These are phyloP conservation scores for Trypanosoma scelopori DNA, from an alignment of 208 protist species.

Conservation along the genomic window DNA sequence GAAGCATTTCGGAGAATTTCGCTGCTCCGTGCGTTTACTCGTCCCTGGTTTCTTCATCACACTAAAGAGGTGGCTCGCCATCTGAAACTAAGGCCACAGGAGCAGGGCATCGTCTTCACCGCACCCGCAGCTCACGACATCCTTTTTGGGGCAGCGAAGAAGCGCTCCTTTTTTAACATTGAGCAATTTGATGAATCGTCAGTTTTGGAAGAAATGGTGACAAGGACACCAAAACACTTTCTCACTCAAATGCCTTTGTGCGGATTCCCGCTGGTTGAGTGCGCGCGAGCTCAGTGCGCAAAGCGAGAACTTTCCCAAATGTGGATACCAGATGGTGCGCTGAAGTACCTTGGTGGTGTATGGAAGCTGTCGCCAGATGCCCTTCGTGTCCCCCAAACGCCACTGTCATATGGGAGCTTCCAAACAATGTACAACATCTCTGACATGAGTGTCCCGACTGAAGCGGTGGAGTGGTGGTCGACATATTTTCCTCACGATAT, in stretches of 20 bases:
- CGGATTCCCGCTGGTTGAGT: constrained; percentile 28
- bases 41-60: constrained; percentile 24
- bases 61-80: constrained; percentile 2
- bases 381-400: constrained; percentile 11
- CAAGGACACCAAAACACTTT: constrained; percentile 41
- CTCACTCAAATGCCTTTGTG: constrained; percentile 35
- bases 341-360: constrained; percentile 10
- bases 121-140: not conserved
- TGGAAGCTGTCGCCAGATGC: constrained; percentile 20
- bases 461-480: constrained; percentile 36
- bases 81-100: constrained; percentile 19
- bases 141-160: not conserved
- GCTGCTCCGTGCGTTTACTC: constrained; percentile 21
- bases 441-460: constrained; percentile 37
- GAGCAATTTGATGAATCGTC: constrained; percentile 62
- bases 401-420: not conserved
- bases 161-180: constrained; percentile 72
- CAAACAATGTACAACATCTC: constrained; percentile 38
- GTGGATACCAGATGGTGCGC: constrained; percentile 14
- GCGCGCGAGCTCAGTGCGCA: constrained; percentile 49
- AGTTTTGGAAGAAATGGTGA: constrained; percentile 40
- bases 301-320: constrained; percentile 8
- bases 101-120: constrained; percentile 18
- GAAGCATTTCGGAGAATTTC: constrained; percentile 12
- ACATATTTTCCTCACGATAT: constrained; percentile 51